Evolutionary conservation across 768 basidiomycete genomes (phyloP), one percentile per base, ranked within the genome.

Genomic region (Leucocoprinus leucothites): DNA sequence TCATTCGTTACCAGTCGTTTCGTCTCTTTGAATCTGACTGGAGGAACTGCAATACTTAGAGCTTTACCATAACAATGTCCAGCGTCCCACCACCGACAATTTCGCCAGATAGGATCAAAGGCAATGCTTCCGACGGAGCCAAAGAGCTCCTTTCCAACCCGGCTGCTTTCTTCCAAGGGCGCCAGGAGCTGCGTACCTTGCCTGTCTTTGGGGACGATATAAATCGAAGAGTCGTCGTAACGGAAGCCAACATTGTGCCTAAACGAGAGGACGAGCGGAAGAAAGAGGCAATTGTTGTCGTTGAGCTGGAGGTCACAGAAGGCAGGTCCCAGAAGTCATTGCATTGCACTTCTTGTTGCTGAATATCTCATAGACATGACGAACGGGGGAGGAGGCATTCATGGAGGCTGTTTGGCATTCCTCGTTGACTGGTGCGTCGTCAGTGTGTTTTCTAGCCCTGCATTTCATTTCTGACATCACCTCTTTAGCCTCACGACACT

Each of bases 331-430:
- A 31, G 13, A 16, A 11, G 9, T 19, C 24, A 24, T 19, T 41
- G 9, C n/a, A 22, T 31, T 31, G 3, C n/a, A n/a, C n/a, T 28
- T 26, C 3, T 13, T 3, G 38, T 16, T 25, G 9, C 9, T 21
- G 18, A 41, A 28, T 4, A 18, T 1, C 6, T 18, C 8, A 19
- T 47, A 85, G 82, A 84, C 56, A 84, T 85, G 82, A 48, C 82
- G 6, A 84, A 83, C 55, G 71, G 68, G 22, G 58, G 45, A 2
- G 73, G 72, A 13, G 72, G 63, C 41, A 59, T 84, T 1, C 84
- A 86, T 43, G 84, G 83, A 25, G 82, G 76, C 14, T 85, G 82
- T 59, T 70, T 76, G 2, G 82, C 79, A 1, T 73, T 77, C 50
- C 65, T 86, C 3, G 72, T 84, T 42, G 82, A 85, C 64, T 60